Percentiles rank a stretch among this genome's conserved stretches.
Evolutionary conservation across 768 basidiomycete genomes (phyloP).

Genomic region (Erythrobasidium yunnanense): DNA sequence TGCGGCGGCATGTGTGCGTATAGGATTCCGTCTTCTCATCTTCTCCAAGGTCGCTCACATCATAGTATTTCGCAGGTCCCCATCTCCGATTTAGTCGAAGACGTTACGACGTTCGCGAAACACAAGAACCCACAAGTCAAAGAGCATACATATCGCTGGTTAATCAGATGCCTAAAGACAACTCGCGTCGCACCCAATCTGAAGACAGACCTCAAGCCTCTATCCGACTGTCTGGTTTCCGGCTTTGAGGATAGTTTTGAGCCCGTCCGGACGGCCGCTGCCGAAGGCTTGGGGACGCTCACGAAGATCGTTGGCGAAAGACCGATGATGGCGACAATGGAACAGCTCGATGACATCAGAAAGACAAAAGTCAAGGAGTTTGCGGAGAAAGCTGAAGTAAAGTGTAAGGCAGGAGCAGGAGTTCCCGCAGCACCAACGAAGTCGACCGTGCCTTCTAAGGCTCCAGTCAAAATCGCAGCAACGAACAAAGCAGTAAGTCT

Average conservation of each 20-base stretch:
- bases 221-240: slow-evolving; percentile 62
- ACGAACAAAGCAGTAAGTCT: not conserved
- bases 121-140: slow-evolving; percentile 96
- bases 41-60: not conserved
- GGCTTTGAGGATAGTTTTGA: slow-evolving; percentile 81
- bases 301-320: slow-evolving; percentile 97
- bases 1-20: slow-evolving; percentile 64
- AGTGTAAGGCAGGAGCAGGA: slow-evolving; percentile 54
- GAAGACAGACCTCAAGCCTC: slow-evolving; percentile 63
- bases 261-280: slow-evolving; percentile 81
- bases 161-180: slow-evolving; percentile 62
- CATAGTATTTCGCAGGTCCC: slow-evolving; percentile 51
- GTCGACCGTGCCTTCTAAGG: slow-evolving; percentile 23
- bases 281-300: slow-evolving; percentile 69
- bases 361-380: slow-evolving; percentile 90
- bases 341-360: slow-evolving; percentile 70
- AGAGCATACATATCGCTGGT: slow-evolving; percentile 78
- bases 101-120: slow-evolving; percentile 62
- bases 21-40: not conserved
- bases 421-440: slow-evolving; percentile 40
- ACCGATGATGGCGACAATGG: slow-evolving; percentile 73
- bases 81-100: slow-evolving; percentile 68
- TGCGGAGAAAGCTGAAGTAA: slow-evolving; percentile 80
- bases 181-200: slow-evolving; percentile 57
- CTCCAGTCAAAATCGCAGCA: not conserved